These are phyloP conservation scores for Podospora australis DNA, from an alignment of 495 filamentous ascomycete species.

Conservation along the genomic window DNA sequence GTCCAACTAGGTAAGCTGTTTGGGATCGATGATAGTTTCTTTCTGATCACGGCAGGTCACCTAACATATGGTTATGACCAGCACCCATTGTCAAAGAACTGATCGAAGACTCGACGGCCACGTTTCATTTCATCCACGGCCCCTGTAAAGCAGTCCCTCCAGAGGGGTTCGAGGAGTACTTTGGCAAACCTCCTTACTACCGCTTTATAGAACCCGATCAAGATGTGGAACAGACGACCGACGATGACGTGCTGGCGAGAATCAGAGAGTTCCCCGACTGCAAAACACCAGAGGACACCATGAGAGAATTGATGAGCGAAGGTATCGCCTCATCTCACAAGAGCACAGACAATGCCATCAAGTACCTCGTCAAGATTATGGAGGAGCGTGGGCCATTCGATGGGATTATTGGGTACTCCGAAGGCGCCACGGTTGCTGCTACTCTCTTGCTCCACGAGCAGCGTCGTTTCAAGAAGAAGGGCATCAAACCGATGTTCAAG, in stretches of 20 bases:
- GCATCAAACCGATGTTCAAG: constrained; percentile 46
- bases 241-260: constrained; percentile 41
- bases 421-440: constrained; percentile 54
- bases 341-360: constrained; percentile 36
- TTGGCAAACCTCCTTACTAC: constrained; percentile 44
- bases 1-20: constrained; percentile 45
- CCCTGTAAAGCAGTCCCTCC: constrained; percentile 42
- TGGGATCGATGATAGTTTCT: too few species aligned
- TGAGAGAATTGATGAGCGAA: constrained; percentile 46
- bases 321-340: constrained; percentile 37
- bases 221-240: constrained; percentile 30
- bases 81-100: constrained; percentile 44
- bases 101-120: constrained; percentile 35
- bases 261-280: constrained; percentile 46
- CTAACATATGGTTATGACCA: constrained; percentile 8
- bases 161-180: constrained; percentile 46
- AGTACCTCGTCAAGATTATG: constrained; percentile 42
- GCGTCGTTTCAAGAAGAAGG: constrained; percentile 36
- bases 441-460: constrained; percentile 50
- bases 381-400: constrained; percentile 46
- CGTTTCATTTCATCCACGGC: constrained; percentile 43
- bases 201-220: constrained; percentile 46
- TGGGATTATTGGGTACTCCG: constrained; percentile 54
- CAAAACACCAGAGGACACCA: constrained; percentile 42
- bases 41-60: background rate